Evolutionary conservation across 2,329 filamentous ascomycete genomes (phyloP), one percentile per base, ranked within the genome.

Genomic region (Aspergillus sp.): DNA sequence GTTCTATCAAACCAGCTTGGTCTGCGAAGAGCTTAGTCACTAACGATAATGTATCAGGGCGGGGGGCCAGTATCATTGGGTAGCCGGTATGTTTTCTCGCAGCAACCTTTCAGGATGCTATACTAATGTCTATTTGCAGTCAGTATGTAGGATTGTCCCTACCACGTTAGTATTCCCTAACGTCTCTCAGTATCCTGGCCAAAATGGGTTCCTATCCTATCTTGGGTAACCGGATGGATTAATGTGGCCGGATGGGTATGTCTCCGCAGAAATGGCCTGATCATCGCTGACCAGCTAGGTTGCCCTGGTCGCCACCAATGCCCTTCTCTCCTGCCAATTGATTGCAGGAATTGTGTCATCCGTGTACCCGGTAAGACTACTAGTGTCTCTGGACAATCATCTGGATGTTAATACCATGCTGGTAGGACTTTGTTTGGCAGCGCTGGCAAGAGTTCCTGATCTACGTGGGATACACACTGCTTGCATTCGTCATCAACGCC

Each of bases 401-500:
- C 6, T 11, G 27, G 44, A 17, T 42, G 15, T 23, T 55, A 19
- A 53, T 21, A 8, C 11, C 11, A 23, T 36, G 32, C 32, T 13
- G 13, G 44, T 36, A 74, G 72, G 62, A 30, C 59, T 91, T 88
- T 70, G 78, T 80, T 19, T 61, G 83, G 2, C 75, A 87, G 67
- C 68, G 84, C 2, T 91, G 88, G 86, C 88, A 91, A 66, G 85
- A 90, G 66, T 91, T 91, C 71, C 78, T 91, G 8, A 88, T 91
- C 51, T 91, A 90, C 71, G 81, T 89, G 47, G 87, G 75, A 5
- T 86, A 86, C 69, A 87, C 84, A 0, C 58, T 86, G 8, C 75
- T 84, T 4, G 85, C 87, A 2, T 84, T 90, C 59, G 58, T 84
- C 39, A 77, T 90, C 70, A 91, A 91, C 64, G 85, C 84, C 1